Percentiles rank a stretch among this genome's conserved stretches.
phyloP scores from a whole-genome alignment of 257 asterid genomes.

The Avicennia marina region DNA sequence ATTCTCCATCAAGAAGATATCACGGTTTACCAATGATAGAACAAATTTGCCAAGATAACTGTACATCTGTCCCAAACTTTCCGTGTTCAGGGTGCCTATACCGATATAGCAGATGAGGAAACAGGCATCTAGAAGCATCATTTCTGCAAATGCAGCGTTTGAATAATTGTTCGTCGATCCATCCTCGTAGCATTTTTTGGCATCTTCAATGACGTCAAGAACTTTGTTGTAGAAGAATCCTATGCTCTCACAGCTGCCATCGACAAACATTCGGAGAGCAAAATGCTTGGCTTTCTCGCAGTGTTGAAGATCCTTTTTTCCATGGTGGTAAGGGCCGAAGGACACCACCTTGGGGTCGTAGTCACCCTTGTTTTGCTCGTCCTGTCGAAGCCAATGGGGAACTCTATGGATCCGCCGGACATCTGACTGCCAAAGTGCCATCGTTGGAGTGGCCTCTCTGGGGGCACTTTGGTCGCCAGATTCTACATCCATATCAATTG shows the following conservation, averaged over 20 bases:
- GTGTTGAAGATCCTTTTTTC: background rate
- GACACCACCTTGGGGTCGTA: slow-evolving; percentile 14
- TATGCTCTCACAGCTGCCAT: background rate
- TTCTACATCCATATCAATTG: too few relatives aligned
- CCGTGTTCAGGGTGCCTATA: background rate
- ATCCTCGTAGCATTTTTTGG: slow-evolving; percentile 2
- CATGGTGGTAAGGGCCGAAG: slow-evolving; percentile 7
- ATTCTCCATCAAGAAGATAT: slow-evolving; percentile 14
- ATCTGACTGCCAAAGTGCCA: too few relatives aligned
- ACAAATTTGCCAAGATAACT: slow-evolving; percentile 7
- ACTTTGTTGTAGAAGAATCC: background rate
- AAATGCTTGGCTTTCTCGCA: background rate
- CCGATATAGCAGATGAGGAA: slow-evolving; percentile 4
- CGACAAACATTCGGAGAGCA: slow-evolving; percentile 1
- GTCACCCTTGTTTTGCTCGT: background rate
- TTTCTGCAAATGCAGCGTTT: background rate
- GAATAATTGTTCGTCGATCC: slow-evolving; percentile 2
- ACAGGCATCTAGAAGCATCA: slow-evolving; percentile 20
- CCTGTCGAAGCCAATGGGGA: background rate
- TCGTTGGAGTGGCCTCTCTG: too few relatives aligned
- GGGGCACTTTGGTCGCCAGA: too few relatives aligned
- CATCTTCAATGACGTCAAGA: background rate
- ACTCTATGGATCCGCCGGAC: background rate
- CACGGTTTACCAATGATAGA: background rate
- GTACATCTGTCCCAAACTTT: background rate